Base-by-base conservation (phyloP, 2,329 filamentous ascomycete species). In the Gliomastix tumulicola region DNA sequence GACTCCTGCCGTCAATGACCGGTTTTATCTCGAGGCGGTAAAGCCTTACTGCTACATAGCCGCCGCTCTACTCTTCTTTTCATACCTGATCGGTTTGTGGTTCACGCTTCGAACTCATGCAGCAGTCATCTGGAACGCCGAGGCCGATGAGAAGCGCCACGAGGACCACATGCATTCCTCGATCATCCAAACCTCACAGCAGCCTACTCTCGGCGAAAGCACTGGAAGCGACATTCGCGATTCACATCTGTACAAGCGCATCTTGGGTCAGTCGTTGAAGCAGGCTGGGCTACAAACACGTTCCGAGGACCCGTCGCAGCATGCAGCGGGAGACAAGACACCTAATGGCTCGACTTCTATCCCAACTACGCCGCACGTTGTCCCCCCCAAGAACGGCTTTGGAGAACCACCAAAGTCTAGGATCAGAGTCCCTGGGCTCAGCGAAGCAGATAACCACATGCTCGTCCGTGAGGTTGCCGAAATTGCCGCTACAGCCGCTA, bases 21-120 rank as follows among this genome's bases (percentile, higher is more conserved):
- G 79, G 4, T 98, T 98, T 62, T 98, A 92, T 53, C 69, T 84
- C 13, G 79, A 94, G 54, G 90, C 90, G 4, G 90, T 98, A 8
- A 80, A 87, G 32, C 92, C 92, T 2, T 98, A 94, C 60, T 94
- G 87, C 51, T 96, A 89, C 69, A 78, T 94, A 52, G 84, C 88
- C 5, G 88, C 92, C 1, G 63, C 82, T 5, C 73, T 94, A 53
- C 69, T 98, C 12, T 97, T 98, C 63, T 66, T 95, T 20, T 94
- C 89, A 2, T 98, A 98, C 55, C 70, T 92, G 23, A 92, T 97
- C 41, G 92, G 92, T 18, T 69, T 98, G 12, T 87, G 92, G 72
- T 98, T 98, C 60, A 98, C 92, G 1, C 74, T 98, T 16, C 77
- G 92, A 44, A 98, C 92, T 0, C 92, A 98, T 55, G 92, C 92